These are phyloP conservation scores for Didymella sp. DNA, from an alignment of 2,329 filamentous ascomycete genomes.

Conservation along the genomic window DNA sequence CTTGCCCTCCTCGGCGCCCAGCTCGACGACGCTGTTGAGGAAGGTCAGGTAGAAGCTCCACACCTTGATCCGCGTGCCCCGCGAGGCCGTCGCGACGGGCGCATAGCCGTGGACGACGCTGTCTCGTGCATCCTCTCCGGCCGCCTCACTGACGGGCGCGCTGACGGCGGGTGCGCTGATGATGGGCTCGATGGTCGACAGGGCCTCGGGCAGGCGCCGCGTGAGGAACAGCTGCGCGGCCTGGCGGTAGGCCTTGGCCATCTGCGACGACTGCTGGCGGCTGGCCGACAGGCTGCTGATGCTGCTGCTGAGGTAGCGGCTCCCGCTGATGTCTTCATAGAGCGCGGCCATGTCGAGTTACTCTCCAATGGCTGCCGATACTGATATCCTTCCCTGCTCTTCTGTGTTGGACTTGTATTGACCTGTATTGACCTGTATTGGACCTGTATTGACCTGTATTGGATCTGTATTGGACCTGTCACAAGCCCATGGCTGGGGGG, in stretches of 20 bases:
- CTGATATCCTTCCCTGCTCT: too few species aligned
- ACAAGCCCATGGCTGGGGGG: conserved; percentile 13
- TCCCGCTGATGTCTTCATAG: conserved; percentile 60
- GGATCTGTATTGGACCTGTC: too few species aligned
- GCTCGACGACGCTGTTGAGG: conserved; percentile 86
- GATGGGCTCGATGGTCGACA: conserved; percentile 83
- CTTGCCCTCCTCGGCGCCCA: conserved; percentile 90
- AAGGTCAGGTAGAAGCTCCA: conserved; percentile 97
- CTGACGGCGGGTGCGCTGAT: too few species aligned
- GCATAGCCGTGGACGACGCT: conserved; percentile 55
- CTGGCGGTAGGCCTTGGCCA: conserved; percentile 93
- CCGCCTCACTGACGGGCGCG: too few species aligned
- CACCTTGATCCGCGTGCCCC: conserved; percentile 87
- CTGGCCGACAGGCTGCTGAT: conserved; percentile 73
- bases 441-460: background rate
- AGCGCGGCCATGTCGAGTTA: conserved; percentile 57
- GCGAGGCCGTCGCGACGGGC: conserved; percentile 79
- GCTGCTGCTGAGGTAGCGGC: conserved; percentile 69
- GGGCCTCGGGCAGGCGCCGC: conserved; percentile 86
- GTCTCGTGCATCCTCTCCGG: conserved; percentile 21
- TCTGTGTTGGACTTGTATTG: background rate
- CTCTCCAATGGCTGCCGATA: too few species aligned
- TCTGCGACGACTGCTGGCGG: conserved; percentile 71
- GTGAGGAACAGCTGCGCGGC: conserved; percentile 94
- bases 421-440: background rate